Evolutionary conservation across 2,329 filamentous ascomycete genomes (phyloP).

Genomic region (Botrytis fabae): DNA sequence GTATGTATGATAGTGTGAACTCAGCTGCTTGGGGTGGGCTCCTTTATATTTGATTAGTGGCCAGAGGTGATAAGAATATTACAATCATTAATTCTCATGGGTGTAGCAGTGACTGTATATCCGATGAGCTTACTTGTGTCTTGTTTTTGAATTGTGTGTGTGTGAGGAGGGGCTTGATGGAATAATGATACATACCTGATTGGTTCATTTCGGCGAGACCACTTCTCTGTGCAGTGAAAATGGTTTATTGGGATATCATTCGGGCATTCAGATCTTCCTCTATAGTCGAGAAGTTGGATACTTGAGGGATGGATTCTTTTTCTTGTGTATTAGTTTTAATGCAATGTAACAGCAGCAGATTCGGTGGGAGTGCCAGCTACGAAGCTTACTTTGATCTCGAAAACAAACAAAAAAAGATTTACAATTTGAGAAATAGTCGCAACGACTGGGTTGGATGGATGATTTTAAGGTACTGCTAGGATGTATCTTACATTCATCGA

Average conservation of each 20-base stretch:
- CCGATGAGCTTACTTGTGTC: neutral
- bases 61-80: neutral
- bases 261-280: neutral
- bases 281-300: neutral
- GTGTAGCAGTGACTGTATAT: neutral
- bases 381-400: neutral
- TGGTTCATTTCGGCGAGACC: neutral
- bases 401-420: neutral
- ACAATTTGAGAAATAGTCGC: neutral
- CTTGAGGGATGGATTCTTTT: neutral
- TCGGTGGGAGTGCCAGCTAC: neutral
- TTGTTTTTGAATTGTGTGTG: neutral
- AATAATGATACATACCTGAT: neutral
- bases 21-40: neutral
- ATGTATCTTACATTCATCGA: neutral
- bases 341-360: neutral
- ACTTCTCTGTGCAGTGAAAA: neutral
- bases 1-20: conserved; percentile 4
- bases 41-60: neutral
- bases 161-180: neutral
- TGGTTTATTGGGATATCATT: neutral
- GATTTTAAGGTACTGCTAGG: neutral
- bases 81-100: neutral
- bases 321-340: too few relatives aligned
- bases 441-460: rapidly evolving